Base-by-base conservation (phyloP, 2,329 filamentous ascomycete genomes). In the Paracorniculantispora psalliotae region DNA sequence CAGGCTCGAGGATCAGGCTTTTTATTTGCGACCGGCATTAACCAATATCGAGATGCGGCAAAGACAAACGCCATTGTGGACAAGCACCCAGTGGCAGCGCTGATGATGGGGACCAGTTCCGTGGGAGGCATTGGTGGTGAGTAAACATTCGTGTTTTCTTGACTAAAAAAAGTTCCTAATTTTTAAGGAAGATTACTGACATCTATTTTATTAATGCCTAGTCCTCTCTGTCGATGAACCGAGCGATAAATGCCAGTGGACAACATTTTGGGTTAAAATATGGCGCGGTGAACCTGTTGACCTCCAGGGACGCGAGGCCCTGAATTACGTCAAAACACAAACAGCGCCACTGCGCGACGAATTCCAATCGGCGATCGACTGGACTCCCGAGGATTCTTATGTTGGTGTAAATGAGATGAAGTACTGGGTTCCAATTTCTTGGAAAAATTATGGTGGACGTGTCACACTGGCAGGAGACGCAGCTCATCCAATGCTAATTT, bases 401-500 rank as follows among this genome's bases (percentile, higher is more conserved):
- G 68, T 70, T 33, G 65, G 67, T 50, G 64, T 72, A 15, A 68
- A 73, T 58, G 69, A 74, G 61, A 73, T 75, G 68, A 69, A 67
- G 43, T 72, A 72, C 59, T 75, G 73, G 73, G 59, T 68, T 13
- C 65, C 73, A 2, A 62, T 63, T 19, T 59, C 63, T 0, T 76
- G 70, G 66, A 64, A 71, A 25, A 72, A 70, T 23, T 63, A 60
- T 2, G 63, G 59, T 1, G 71, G 72, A 1, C 64, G 72, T 23
- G 66, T 72, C 13, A 75, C 73, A n/a, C 65, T 75, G 2, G 72
- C 71, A 0, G 74, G 74, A 13, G 74, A 76, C 53, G 73, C 74
- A 1, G 72, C 69, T 4, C 75, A 81, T 66, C 73, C 78, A 0
- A 79, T 80, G 77, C 65, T 76, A 15, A 69, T 72, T 28, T 76